These are phyloP conservation scores for Umbelopsis vinacea DNA, from an alignment of 192 early-diverging fungal species.

Conservation along the genomic window DNA sequence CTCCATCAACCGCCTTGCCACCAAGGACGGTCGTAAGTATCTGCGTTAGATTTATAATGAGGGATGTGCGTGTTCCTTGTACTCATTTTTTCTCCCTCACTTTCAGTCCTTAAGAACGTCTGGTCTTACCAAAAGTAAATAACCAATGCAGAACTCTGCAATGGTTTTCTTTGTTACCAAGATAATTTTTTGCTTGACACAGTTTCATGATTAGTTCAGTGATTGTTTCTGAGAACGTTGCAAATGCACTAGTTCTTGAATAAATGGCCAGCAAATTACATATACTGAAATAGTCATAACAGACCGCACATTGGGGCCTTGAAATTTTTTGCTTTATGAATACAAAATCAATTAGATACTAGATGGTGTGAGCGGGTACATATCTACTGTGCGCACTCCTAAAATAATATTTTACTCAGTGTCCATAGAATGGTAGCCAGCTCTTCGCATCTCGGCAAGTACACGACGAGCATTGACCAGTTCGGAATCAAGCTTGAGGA, in stretches of 20 bases:
- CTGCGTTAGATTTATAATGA: not conserved
- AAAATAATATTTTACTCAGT: not conserved
- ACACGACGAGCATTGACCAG: constrained; percentile 82
- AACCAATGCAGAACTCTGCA: constrained; percentile 7
- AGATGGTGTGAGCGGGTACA: not conserved
- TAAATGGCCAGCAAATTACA: constrained; percentile 4
- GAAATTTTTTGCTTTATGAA: not conserved
- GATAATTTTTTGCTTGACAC: constrained; percentile 17
- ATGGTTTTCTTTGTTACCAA: constrained; percentile 20
- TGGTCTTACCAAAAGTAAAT: constrained; percentile 75
- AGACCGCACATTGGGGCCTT: not conserved
- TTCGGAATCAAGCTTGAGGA: constrained; percentile 94
- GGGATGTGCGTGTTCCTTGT: not conserved
- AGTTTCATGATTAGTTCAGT: constrained; percentile 4
- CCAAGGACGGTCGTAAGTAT: constrained; percentile 67
- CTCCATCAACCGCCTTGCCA: constrained; percentile 92
- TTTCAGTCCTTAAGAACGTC: constrained; percentile 71
- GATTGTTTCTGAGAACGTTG: constrained; percentile 10
- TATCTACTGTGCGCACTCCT: not conserved
- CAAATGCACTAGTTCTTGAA: not conserved
- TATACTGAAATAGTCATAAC: not conserved
- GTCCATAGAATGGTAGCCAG: constrained; percentile 65
- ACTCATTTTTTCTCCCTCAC: not conserved
- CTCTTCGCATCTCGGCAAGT: constrained; percentile 91
- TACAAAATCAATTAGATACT: not conserved